Evolutionary conservation across 805 yeast genomes (phyloP).

Genomic region (Debaryomyces prosopidis): DNA sequence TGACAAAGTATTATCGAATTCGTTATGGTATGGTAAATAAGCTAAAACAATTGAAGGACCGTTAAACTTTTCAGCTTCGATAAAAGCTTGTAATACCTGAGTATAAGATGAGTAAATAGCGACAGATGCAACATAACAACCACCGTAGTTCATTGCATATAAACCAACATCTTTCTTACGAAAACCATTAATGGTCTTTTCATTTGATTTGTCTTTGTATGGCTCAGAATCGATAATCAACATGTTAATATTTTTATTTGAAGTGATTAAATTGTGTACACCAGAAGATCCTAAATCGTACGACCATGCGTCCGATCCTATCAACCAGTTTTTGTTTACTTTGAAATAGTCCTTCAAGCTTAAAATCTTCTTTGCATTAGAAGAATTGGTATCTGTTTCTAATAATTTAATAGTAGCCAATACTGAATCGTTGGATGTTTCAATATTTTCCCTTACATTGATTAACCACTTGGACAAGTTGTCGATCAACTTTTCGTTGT

Average conservation of each 20-base stretch:
- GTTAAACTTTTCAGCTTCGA: constrained; percentile 84
- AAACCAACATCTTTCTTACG: constrained; percentile 92
- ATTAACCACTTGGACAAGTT: constrained; percentile 71
- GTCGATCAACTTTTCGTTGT: constrained; percentile 52
- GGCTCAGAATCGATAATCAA: constrained; percentile 88
- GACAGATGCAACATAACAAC: constrained; percentile 88
- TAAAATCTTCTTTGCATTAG: constrained; percentile 47
- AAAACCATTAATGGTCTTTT: constrained; percentile 38
- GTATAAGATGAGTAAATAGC: constrained; percentile 94
- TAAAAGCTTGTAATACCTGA: constrained; percentile 82
- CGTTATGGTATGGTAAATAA: constrained; percentile 73
- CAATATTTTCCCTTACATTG: constrained; percentile 38
- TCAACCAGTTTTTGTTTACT: constrained; percentile 68
- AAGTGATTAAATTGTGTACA: constrained; percentile 77
- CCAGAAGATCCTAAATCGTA: constrained; percentile 92
- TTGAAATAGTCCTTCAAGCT: constrained; percentile 46
- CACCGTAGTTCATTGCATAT: constrained; percentile 91
- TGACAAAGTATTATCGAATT: constrained; percentile 66
- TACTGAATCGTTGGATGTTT: constrained; percentile 19
- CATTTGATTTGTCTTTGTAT: constrained; percentile 35
- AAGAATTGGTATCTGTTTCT: constrained; percentile 36
- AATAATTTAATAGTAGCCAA: constrained; percentile 39
- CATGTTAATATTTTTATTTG: constrained; percentile 78
- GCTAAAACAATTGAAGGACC: constrained; percentile 94
- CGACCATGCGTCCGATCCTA: constrained; percentile 96